Base-by-base conservation (phyloP, 495 filamentous ascomycete genomes). In the Aspergillus conjunctus region DNA sequence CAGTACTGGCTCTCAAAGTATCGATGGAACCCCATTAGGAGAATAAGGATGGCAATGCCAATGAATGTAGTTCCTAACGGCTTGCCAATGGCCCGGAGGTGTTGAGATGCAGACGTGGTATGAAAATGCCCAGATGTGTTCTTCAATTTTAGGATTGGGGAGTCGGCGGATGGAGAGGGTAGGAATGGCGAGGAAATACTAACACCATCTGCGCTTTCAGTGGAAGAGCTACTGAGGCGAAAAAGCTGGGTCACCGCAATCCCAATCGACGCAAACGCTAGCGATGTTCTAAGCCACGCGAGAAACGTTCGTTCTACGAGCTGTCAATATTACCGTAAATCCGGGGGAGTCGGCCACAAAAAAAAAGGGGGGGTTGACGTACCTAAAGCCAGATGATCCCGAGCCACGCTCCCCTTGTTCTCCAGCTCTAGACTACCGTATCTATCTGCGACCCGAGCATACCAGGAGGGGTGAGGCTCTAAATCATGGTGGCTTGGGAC, bases 241-340 rank as follows among this genome's bases (percentile, higher is more conserved):
- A 98, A 98, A 51, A 98, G 84, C 73, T 98, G 94, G 1, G 95
- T 97, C 51, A 98, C 86, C 53, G 93, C 94, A 61, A 98, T 93
- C 57, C 94, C 94, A 67, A 98, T 98, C 51, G 88, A 92, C 39
- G 94, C 95, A 71, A 98, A 98, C 50, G 93, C 91, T 45, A 98
- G 83, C 20, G 92, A 97, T 17, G 94, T 98, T 48, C 94, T 86
- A 49, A 98, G 84, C 94, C 94, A 98, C 51, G 94, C 94, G 20
- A 98, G 85, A 74, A 98, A 98, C 3, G 94, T 98, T 31, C 94
- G 88, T 75, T 98, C 94, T 97, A 68, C 26, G 56, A 9, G 57
- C 41, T 46, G 52, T 67, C 30, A 59, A 54, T 44, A 43, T 41
- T 41, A 17, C 52, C 26, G 53, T 15, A 21, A 30, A 26, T 44